phyloP scores from a whole-genome alignment of 139 green algal genomes.

The Chlorella sp. region DNA sequence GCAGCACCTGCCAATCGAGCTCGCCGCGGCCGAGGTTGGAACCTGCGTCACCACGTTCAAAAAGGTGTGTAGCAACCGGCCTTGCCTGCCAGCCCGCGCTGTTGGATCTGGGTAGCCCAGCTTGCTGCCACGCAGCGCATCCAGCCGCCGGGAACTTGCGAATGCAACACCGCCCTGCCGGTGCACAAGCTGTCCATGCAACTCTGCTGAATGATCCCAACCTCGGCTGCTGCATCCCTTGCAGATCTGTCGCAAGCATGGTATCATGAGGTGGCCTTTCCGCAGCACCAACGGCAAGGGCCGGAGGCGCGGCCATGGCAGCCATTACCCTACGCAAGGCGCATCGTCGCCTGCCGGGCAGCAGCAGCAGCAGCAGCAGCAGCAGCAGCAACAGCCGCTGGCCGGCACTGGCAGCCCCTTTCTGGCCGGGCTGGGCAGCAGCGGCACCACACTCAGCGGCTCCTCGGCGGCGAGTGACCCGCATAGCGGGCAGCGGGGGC shows the following conservation, averaged over 20 bases:
- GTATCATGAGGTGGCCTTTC: constrained; percentile 29
- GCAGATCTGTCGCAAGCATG: constrained; percentile 28
- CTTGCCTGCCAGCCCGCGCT: too few relatives aligned
- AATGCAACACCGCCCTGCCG: too few relatives aligned
- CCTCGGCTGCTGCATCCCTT: too few relatives aligned
- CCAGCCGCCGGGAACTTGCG: too few relatives aligned
- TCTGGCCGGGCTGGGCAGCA: not conserved
- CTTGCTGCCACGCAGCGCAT: too few relatives aligned
- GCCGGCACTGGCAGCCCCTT: too few relatives aligned
- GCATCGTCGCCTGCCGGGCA: not conserved
- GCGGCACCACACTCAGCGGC: too few relatives aligned
- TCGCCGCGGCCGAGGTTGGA: constrained; percentile 8
- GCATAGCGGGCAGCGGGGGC: too few relatives aligned
- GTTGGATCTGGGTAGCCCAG: too few relatives aligned
- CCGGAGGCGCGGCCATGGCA: not conserved
- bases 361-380: not conserved
- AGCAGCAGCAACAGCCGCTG: constrained; percentile 1
- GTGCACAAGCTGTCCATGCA: too few relatives aligned
- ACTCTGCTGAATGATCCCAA: too few relatives aligned
- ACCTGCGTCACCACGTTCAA: constrained; percentile 30
- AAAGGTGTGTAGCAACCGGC: not conserved
- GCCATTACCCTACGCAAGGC: not conserved
- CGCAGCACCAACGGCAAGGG: constrained; percentile 7
- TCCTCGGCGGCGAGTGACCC: too few relatives aligned
- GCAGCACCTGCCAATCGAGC: constrained; percentile 31